Conservation (phyloP, 495 filamentous ascomycete genomes). For the Xylaria longipes region DNA sequence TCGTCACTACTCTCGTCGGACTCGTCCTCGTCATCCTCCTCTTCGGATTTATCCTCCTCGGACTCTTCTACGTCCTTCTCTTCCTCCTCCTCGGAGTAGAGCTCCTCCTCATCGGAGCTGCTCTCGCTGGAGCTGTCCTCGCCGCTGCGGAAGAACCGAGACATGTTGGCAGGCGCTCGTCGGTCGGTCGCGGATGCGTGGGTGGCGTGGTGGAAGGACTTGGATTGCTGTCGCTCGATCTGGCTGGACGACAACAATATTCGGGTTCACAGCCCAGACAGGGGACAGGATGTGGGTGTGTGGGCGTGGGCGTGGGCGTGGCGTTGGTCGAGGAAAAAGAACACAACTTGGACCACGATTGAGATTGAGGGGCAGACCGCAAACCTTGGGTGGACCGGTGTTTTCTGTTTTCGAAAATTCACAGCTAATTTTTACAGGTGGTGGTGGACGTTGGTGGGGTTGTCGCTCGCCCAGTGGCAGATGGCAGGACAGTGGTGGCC, state of each 20-base stretch:
- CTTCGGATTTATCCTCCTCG: slow-evolving; percentile 48
- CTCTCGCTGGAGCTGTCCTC: slow-evolving; percentile 85
- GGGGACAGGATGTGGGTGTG: slow-evolving; percentile 5
- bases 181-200: slow-evolving; percentile 11
- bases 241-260: slow-evolving; percentile 14
- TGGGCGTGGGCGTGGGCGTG: slow-evolving; percentile 11
- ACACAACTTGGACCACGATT: slow-evolving; percentile 28
- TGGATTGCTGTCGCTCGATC: background rate
- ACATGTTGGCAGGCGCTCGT: slow-evolving; percentile 62
- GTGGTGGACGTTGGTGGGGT: slow-evolving; percentile 40
- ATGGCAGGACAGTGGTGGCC: slow-evolving; percentile 2
- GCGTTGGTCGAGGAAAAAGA: slow-evolving; percentile 21
- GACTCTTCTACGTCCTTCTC: slow-evolving; percentile 58
- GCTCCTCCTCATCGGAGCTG: slow-evolving; percentile 89
- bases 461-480: slow-evolving; percentile 25
- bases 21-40: slow-evolving; percentile 54
- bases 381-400: slow-evolving; percentile 29
- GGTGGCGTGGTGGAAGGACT: background rate
- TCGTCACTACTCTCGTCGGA: slow-evolving; percentile 70
- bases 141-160: slow-evolving; percentile 94
- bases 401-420: slow-evolving; percentile 44
- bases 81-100: slow-evolving; percentile 77
- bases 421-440: slow-evolving; percentile 43
- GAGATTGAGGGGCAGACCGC: slow-evolving; percentile 39
- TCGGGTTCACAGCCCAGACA: slow-evolving; percentile 7